A percentile compares a stretch with the other conserved stretches of the same genome.
These are phyloP conservation scores for Polygonum aviculare DNA, from an alignment of 148 eudicot genomes.

Conservation along the genomic window DNA sequence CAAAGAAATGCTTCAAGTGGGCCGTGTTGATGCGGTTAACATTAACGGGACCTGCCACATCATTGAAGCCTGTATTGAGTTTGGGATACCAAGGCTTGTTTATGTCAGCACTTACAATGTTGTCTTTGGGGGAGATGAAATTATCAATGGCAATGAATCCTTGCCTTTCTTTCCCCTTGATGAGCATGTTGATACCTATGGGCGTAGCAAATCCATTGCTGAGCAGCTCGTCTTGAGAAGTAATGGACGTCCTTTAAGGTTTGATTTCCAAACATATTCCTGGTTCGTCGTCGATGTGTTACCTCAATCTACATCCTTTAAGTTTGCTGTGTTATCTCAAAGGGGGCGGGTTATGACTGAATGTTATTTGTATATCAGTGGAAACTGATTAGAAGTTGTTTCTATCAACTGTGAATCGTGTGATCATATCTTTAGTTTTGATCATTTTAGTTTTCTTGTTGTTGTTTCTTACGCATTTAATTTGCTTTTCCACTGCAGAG, in stretches of 20 bases:
- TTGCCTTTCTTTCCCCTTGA: conserved; percentile 74
- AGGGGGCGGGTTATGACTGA: neutral
- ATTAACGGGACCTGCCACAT: conserved; percentile 73
- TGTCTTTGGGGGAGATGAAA: conserved; percentile 80
- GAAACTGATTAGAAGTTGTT: conserved; percentile 5
- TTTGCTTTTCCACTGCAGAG: conserved; percentile 24
- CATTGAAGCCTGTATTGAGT: conserved; percentile 63
- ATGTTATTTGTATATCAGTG: neutral
- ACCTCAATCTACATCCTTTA: neutral
- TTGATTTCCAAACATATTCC: neutral
- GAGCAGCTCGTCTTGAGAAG: conserved; percentile 77
- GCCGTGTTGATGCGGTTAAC: conserved; percentile 67
- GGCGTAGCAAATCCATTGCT: conserved; percentile 90
- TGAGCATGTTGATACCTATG: conserved; percentile 75
- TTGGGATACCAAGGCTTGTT: conserved; percentile 66
- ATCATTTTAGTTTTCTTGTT: neutral
- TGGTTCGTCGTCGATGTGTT: neutral
- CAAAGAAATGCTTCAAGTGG: conserved; percentile 88
- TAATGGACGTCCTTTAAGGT: conserved; percentile 82
- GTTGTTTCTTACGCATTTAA: neutral
- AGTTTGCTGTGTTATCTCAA: neutral
- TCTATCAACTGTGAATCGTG: neutral
- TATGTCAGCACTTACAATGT: conserved; percentile 87
- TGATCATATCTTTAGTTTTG: neutral
- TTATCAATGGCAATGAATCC: conserved; percentile 70